Base-by-base conservation (phyloP, 805 yeast genomes). In the Suhomyces prunicola region DNA sequence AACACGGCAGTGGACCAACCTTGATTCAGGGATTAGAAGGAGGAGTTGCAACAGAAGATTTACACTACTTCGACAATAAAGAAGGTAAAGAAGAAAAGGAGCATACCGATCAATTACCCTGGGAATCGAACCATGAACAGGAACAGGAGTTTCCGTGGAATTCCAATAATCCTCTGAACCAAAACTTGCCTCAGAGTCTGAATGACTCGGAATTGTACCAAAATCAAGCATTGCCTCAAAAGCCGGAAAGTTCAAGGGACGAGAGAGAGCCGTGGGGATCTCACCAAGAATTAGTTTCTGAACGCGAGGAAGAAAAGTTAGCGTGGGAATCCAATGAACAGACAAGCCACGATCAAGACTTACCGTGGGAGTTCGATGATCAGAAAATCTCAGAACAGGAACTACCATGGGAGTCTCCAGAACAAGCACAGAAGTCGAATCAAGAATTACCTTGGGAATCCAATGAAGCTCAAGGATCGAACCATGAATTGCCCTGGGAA, bases 31-130 rank as follows among this genome's bases (percentile, higher is more conserved):
- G 35, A 46, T n/a, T 31, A 42, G 48, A 46, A 41, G 48, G 41
- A 33, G 46, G 42, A 10, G 42, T 17, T 1, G 24, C 22, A 19
- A 39, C 22, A n/a, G 13, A 39, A 5, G 42, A 19, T 15, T 10
- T 10, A 12, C 33, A 29, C n/a, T 12, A 29, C 6, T 9, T 19
- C n/a, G 42, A 13, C 17, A n/a, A 33, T n/a, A 17, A 33, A n/a
- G 17, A 33, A 33, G 17, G 36, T n/a, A n/a, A n/a, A 33, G 36
- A 33, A 12, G 36, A 33, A 31, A 15, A 40, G 13, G 31, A 27
- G 12, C 33, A 44, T 22, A 13, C 17, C 31, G 51, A 51, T 27
- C 44, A 10, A 36, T 39, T 55, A 55, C 61, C 63, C 5, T 60
- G 62, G 63, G 65, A 57, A 36, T 39, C 42, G 7, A 39, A 8